Percentiles rank a stretch among this genome's conserved stretches.
phyloP scores from a whole-genome alignment of 768 basidiomycete species.

The Serendipita sp. region DNA sequence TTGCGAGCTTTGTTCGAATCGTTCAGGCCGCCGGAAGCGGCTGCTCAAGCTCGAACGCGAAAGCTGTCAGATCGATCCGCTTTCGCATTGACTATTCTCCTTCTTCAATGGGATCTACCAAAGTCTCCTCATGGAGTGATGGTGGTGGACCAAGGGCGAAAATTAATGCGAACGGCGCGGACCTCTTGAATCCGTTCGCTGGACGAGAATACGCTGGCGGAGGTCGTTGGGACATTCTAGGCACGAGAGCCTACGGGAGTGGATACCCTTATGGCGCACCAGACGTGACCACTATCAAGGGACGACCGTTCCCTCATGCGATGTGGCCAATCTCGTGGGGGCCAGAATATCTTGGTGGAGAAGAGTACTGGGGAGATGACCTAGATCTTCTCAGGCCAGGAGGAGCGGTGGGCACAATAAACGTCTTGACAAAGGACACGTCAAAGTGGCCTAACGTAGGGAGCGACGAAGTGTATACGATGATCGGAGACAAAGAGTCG shows the following conservation, averaged over 20 bases:
- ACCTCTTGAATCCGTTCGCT: slow-evolving; percentile 2
- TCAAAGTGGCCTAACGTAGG: not conserved
- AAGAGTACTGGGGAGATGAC: not conserved
- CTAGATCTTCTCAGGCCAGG: slow-evolving; percentile 5
- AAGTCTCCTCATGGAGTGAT: not conserved
- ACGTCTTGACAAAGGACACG: not conserved
- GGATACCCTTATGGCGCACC: slow-evolving; percentile 5
- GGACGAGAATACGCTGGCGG: slow-evolving; percentile 6
- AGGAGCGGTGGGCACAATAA: not conserved
- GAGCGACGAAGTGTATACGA: not conserved
- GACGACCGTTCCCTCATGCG: slow-evolving; percentile 4
- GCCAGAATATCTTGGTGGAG: not conserved
- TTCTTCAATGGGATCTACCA: not conserved
- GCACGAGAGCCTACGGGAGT: slow-evolving; percentile 4
- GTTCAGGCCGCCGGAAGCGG: too few species aligned
- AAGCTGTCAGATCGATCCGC: not conserved
- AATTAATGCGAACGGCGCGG: not conserved
- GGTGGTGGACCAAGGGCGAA: not conserved
- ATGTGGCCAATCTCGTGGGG: slow-evolving; percentile 6
- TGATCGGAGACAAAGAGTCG: slow-evolving; percentile 5
- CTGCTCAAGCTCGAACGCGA: too few species aligned
- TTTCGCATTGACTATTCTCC: not conserved
- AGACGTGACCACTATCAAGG: not conserved
- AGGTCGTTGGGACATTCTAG: not conserved
- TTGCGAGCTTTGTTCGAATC: too few species aligned